Percentiles rank a stretch among this genome's conserved stretches.
Evolutionary conservation across 257 asterid genomes (phyloP).

Genomic region (Scutellaria minor): DNA sequence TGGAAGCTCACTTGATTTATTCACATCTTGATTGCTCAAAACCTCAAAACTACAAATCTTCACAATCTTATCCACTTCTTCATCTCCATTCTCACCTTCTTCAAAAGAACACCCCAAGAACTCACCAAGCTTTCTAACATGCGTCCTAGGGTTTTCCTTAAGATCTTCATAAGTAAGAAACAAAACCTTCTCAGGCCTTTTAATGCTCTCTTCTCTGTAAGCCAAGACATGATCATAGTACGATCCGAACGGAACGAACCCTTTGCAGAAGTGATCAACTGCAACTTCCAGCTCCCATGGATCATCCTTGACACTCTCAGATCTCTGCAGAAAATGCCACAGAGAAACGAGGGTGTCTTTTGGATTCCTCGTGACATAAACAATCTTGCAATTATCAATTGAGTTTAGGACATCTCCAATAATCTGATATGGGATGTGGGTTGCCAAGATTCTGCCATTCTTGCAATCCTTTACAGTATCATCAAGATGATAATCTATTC

Average conservation of each 20-base stretch:
- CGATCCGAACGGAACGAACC: conserved; percentile 52
- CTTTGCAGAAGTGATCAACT: conserved; percentile 53
- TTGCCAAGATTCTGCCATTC: conserved; percentile 43
- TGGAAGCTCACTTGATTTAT: conserved; percentile 43
- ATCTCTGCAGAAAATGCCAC: conserved; percentile 47
- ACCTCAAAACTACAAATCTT: conserved; percentile 52
- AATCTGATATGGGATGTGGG: conserved; percentile 53
- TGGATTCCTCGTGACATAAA: conserved; percentile 56
- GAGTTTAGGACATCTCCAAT: conserved; percentile 31
- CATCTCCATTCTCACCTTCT: conserved; percentile 29
- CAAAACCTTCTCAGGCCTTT: conserved; percentile 45
- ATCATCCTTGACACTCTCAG: conserved; percentile 28
- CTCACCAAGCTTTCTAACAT: conserved; percentile 39
- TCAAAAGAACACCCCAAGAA: conserved; percentile 57
- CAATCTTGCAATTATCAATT: conserved; percentile 40
- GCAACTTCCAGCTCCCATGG: conserved; percentile 50
- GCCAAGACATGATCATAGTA: conserved; percentile 60
- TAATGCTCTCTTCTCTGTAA: conserved; percentile 39
- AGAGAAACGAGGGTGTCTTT: conserved; percentile 55
- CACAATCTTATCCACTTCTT: conserved; percentile 45
- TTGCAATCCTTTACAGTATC: background rate
- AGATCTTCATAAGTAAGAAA: conserved; percentile 54
- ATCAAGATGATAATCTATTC: background rate
- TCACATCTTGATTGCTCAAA: conserved; percentile 45
- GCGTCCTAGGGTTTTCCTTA: conserved; percentile 33